Evolutionary conservation across 345 rosid genomes (phyloP).

Genomic region (Linum usitatissimum): DNA sequence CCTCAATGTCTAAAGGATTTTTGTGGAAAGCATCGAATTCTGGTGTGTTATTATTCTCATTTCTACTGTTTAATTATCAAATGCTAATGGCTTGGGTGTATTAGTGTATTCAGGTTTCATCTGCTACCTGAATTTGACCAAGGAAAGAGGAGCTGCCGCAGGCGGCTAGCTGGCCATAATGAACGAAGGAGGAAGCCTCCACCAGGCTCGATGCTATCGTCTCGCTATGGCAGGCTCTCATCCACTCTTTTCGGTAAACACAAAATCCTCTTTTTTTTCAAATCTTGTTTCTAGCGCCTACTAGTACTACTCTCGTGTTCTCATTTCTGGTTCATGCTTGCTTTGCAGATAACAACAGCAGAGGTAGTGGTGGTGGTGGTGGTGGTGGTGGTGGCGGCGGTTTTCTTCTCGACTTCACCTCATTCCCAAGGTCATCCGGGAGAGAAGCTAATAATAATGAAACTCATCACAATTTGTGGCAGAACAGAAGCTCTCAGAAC

Average conservation of each 20-base stretch:
- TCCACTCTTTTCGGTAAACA: conserved; percentile 45
- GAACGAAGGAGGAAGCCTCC: conserved; percentile 94
- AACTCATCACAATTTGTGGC: conserved; percentile 29
- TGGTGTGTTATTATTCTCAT: background rate
- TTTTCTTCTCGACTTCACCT: conserved; percentile 43
- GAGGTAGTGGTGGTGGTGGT: background rate
- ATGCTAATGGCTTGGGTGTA: background rate
- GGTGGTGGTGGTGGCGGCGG: conserved; percentile 40
- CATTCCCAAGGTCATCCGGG: conserved; percentile 31
- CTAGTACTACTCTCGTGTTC: conserved; percentile 8
- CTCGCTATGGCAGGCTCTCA: conserved; percentile 45
- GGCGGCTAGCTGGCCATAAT: conserved; percentile 90
- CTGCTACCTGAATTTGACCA: conserved; percentile 88
- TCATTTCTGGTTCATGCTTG: background rate
- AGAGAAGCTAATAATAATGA: conserved; percentile 21
- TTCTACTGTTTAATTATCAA: background rate
- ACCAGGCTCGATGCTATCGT: conserved; percentile 43
- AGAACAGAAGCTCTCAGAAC: conserved; percentile 27
- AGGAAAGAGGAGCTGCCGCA: conserved; percentile 90
- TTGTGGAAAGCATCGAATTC: too few species aligned
- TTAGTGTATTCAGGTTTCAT: conserved; percentile 52
- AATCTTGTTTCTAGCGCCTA: too few species aligned
- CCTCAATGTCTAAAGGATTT: background rate
- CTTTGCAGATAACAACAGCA: conserved; percentile 26
- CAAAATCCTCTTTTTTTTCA: background rate